Conservation (phyloP, 2,329 filamentous ascomycete species). For the Dothidotthia symphoricarpi region DNA sequence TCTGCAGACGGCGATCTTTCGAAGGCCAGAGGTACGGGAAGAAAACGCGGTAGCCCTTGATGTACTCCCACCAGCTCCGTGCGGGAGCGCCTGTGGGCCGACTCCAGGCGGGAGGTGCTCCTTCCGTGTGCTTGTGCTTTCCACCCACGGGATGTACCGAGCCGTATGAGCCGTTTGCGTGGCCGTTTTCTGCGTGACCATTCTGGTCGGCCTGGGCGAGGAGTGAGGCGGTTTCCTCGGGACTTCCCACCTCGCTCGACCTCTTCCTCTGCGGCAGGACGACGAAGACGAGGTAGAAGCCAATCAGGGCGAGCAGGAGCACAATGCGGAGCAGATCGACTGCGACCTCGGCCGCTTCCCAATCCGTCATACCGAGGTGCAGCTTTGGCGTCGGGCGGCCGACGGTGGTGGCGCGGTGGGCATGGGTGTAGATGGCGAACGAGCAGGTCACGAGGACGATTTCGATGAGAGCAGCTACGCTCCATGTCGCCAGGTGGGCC, state of each 20-base stretch:
- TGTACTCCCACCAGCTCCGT: constrained; percentile 94
- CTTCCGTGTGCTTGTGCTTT: constrained; percentile 50
- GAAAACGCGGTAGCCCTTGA: constrained; percentile 87
- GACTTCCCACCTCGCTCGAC: constrained; percentile 22
- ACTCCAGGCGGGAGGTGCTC: constrained; percentile 78
- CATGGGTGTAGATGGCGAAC: constrained; percentile 64
- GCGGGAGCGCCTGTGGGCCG: constrained; percentile 81
- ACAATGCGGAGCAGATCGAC: constrained; percentile 68
- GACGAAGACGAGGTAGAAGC: constrained; percentile 60
- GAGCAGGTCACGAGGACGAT: constrained; percentile 68
- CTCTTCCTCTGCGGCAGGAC: constrained; percentile 29
- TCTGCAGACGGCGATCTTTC: constrained; percentile 71
- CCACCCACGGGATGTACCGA: constrained; percentile 45
- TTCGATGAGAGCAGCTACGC: constrained; percentile 70
- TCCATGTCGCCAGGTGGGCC: constrained; percentile 79
- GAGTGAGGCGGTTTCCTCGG: constrained; percentile 63
- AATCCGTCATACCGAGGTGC: constrained; percentile 49
- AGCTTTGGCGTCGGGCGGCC: constrained; percentile 16
- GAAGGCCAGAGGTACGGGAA: constrained; percentile 96
- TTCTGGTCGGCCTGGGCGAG: constrained; percentile 49
- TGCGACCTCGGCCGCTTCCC: constrained; percentile 65
- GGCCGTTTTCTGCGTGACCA: constrained; percentile 48
- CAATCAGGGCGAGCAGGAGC: constrained; percentile 59
- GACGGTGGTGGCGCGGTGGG: constrained; percentile 63
- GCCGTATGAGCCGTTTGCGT: constrained; percentile 56